Conservation (phyloP, 2,329 filamentous ascomycete genomes). For the Fusarium sp. region DNA sequence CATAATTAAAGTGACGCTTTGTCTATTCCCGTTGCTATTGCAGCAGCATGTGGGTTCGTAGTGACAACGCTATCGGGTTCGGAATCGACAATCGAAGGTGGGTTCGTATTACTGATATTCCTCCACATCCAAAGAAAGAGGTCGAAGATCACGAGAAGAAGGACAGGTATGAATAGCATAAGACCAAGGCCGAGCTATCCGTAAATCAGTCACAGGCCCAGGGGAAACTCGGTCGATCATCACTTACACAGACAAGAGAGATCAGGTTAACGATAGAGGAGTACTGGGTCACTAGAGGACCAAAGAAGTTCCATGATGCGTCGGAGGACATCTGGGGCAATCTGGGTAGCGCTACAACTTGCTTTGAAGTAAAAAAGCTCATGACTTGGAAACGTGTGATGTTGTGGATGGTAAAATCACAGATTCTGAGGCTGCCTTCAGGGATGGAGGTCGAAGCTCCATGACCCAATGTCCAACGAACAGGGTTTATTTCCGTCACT, state of each 20-base stretch:
- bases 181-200: slow-evolving; percentile 57
- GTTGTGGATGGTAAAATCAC: slow-evolving; percentile 38
- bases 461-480: slow-evolving; percentile 19
- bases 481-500: slow-evolving; percentile 21
- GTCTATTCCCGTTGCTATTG: slow-evolving; percentile 38
- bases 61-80: slow-evolving; percentile 26
- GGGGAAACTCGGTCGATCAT: neutral
- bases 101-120: slow-evolving; percentile 43
- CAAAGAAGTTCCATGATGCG: slow-evolving; percentile 40
- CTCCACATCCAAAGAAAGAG: slow-evolving; percentile 64
- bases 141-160: slow-evolving; percentile 61
- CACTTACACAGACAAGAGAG: slow-evolving; percentile 52
- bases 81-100: slow-evolving; percentile 22
- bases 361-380: slow-evolving; percentile 33
- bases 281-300: slow-evolving; percentile 44
- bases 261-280: slow-evolving; percentile 49
- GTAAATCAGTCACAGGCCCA: slow-evolving; percentile 22
- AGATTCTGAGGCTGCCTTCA: slow-evolving; percentile 29
- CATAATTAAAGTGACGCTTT: slow-evolving; percentile 32
- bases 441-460: slow-evolving; percentile 24
- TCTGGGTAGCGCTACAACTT: slow-evolving; percentile 20
- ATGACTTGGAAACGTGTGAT: slow-evolving; percentile 37
- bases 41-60: slow-evolving; percentile 35
- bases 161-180: slow-evolving; percentile 57
- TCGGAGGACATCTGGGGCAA: slow-evolving; percentile 43